Evolutionary conservation across 2,329 filamentous ascomycete genomes (phyloP).

Genomic region (Pseudogymnoascus sp.): DNA sequence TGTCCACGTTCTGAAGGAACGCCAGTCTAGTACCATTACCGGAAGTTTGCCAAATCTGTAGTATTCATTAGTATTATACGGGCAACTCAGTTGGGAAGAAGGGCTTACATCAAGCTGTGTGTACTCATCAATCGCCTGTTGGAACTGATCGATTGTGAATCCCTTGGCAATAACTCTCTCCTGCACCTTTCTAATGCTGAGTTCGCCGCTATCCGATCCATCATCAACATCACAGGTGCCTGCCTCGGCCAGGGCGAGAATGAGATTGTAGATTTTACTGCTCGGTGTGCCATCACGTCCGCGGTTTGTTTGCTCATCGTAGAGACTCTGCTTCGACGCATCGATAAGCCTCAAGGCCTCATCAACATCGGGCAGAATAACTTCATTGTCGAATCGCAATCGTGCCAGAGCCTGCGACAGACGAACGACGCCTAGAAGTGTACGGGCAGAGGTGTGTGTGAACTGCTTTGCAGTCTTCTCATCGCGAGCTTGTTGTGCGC

Average conservation of each 20-base stretch:
- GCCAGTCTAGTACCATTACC: constrained; percentile 64
- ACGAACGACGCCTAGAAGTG: constrained; percentile 85
- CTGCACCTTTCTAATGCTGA: constrained; percentile 82
- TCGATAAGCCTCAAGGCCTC: constrained; percentile 88
- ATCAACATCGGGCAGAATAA: constrained; percentile 89
- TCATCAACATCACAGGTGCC: constrained; percentile 50
- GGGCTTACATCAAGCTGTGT: constrained; percentile 74
- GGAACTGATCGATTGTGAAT: constrained; percentile 91
- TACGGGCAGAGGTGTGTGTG: constrained; percentile 88
- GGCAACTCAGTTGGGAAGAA: neutral
- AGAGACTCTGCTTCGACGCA: constrained; percentile 85
- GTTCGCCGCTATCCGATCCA: constrained; percentile 57
- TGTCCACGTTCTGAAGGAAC: constrained; percentile 45
- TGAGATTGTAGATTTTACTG: constrained; percentile 90
- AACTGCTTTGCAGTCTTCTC: constrained; percentile 90
- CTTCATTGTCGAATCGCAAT: constrained; percentile 77
- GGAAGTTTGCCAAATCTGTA: constrained; percentile 71
- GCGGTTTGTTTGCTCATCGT: constrained; percentile 50
- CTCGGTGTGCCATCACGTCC: constrained; percentile 67
- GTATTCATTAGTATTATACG: constrained; percentile 32
- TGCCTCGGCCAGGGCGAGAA: constrained; percentile 78
- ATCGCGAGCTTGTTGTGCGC: constrained; percentile 84
- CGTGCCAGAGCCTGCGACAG: constrained; percentile 89
- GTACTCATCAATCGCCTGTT: constrained; percentile 83
- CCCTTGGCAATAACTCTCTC: constrained; percentile 93